Base-by-base conservation (phyloP, 768 basidiomycete species). In the Mycena belliarum region DNA sequence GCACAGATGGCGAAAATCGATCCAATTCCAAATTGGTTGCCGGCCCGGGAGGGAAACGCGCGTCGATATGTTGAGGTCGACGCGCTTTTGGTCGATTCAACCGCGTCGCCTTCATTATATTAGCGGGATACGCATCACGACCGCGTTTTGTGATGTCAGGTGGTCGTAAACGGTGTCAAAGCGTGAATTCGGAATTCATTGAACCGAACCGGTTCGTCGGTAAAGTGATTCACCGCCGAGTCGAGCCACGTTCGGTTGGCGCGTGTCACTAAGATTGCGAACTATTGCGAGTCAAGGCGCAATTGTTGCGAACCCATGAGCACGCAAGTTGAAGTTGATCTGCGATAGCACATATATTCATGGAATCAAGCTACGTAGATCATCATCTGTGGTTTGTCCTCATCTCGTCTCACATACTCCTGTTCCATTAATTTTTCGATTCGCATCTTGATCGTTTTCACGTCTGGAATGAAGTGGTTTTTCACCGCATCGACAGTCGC, bases 401-500 rank as follows among this genome's bases (percentile, higher is more conserved):
- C 82, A 66, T 89, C 88, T 54, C 95, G 79, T 72, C 83, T 82
- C 75, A 97, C 66, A 74, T 95, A 98, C 69, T 96, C 92, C 59
- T 81, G 77, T 62, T 97, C 95, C 52, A 97, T 91, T 61, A 97
- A 71, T 37, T 80, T 79, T 64, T 89, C 87, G 62, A 97, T 85
- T 55, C 91, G 79, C 69, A 84, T 83, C 79, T 98, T 98, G 75
- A 98, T 95, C 67, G 82, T 81, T 57, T 81, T 80, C 24, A 96
- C 88, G 59, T 88, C 85, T 43, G 95, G 95, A 53, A 84, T 81
- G 71, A 98, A 98, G 65, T 95, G 89, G 38, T 77, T 86, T 72
- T 88, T 90, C 46, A 98, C 92, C 23, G 93, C 88, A 20, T 91
- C 87, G 55, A 97, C 86, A 11, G 92, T 91, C 61, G 87, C 86